phyloP scores from a whole-genome alignment of 768 basidiomycete species.

The Macrolepiota fuliginosa region DNA sequence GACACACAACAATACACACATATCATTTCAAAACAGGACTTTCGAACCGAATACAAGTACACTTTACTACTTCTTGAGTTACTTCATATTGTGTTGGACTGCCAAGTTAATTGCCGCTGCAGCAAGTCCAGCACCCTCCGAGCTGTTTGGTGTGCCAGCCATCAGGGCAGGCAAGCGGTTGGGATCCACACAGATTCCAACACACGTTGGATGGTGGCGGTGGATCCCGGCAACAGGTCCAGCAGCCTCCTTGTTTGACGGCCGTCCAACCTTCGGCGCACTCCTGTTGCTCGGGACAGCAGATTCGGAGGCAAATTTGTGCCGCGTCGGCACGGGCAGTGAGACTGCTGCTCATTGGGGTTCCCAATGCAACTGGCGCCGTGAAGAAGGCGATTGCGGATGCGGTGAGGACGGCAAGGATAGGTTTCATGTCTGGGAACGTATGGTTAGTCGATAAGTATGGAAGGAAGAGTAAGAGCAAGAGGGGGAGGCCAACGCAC shows the following conservation, averaged over 20 bases:
- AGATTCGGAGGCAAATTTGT: neutral
- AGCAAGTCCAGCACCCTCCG: neutral
- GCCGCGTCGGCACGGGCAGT: neutral
- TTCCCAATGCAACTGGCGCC: neutral
- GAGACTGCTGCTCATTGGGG: neutral
- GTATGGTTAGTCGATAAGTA: slow-evolving; percentile 24
- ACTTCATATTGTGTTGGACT: too few relatives aligned
- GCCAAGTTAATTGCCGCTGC: neutral
- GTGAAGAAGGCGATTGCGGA: neutral
- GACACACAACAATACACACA: too few relatives aligned
- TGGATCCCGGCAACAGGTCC: neutral
- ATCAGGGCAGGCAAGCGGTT: neutral
- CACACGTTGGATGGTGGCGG: too few relatives aligned
- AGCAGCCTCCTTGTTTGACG: neutral
- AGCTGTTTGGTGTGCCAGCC: neutral
- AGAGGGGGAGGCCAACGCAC: neutral
- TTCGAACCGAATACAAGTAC: too few relatives aligned
- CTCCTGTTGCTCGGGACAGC: neutral
- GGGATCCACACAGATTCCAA: too few relatives aligned
- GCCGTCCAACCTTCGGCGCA: neutral
- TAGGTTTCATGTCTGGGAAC: neutral
- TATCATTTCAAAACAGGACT: too few relatives aligned
- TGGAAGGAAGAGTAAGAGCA: slow-evolving; percentile 47
- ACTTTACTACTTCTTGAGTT: too few relatives aligned
- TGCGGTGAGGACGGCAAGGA: neutral